A percentile compares a stretch with the other conserved stretches of the same genome.
phyloP scores from a whole-genome alignment of 805 yeast species.

The Candida ascalaphidarum region DNA sequence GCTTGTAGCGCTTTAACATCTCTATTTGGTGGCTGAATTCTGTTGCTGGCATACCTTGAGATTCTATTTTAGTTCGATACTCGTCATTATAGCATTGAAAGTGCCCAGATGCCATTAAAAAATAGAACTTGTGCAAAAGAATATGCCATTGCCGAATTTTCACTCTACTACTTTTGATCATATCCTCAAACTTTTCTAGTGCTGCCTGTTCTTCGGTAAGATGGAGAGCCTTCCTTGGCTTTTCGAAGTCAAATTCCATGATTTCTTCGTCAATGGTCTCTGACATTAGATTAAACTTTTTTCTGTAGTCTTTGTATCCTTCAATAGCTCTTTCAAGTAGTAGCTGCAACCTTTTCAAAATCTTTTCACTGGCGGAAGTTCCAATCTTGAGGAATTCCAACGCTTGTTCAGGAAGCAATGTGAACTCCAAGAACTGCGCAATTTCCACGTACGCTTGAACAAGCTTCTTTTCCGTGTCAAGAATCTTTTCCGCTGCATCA shows the following conservation, averaged over 20 bases:
- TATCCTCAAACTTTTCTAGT: constrained; percentile 12
- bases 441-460: constrained; percentile 40
- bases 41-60: constrained; percentile 4
- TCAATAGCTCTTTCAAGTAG: constrained; percentile 8
- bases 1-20: constrained; percentile 2
- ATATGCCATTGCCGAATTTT: constrained; percentile 46
- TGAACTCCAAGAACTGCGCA: constrained; percentile 64
- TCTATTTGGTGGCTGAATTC: constrained; percentile 2
- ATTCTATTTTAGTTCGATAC: constrained; percentile 15
- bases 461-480: constrained; percentile 40
- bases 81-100: constrained; percentile 43
- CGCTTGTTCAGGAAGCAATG: constrained; percentile 44
- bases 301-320: constrained; percentile 15
- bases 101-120: constrained; percentile 68
- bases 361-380: too few relatives aligned
- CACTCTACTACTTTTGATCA: constrained; percentile 11
- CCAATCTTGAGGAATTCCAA: too few relatives aligned
- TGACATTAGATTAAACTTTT: constrained; percentile 4
- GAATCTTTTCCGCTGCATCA: constrained; percentile 42
- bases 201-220: background rate
- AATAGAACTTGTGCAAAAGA: constrained; percentile 65
- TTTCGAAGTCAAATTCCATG: too few relatives aligned
- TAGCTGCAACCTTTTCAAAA: too few relatives aligned
- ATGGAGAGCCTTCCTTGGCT: too few relatives aligned
- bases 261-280: constrained; percentile 1